Evolutionary conservation across 176 grass and related monocot genomes (phyloP), one percentile per base, ranked within the genome.

Genomic region (Chloris gayana): DNA sequence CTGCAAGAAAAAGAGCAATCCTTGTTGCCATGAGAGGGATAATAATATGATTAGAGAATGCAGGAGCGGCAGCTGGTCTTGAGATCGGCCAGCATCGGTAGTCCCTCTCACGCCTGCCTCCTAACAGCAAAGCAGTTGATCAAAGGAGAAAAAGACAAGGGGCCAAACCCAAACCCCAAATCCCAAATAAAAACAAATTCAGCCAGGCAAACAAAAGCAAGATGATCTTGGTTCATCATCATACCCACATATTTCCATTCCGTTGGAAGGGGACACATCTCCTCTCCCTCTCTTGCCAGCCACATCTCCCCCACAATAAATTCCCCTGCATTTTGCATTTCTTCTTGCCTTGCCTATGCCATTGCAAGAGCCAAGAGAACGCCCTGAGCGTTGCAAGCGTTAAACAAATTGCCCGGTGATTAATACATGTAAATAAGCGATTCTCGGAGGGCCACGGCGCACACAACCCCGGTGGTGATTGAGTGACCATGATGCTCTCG

Each of bases 101-200:
- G 53, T 56, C 29, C 14, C 15, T 63, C 39, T 22, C 18, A 47
- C 59, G 61, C 58, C 46, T 64, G 62, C 35, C 39, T 64, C 75
- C 75, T 13, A 64, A 45, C 75, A 64, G 75, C 75, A 49, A 9
- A 21, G n/a, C 75, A 77, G 42, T 77, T 30, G 19, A 78, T 35
- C 61, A 78, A 22, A 15, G 10, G 30, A 9, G 6, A 65, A 66
- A 78, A 78, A 26, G 34, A 30, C 14, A 19, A 29, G 1, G 33
- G 38, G 14, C 57, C 74, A 41, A 76, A 72, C 51, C 29, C 70
- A n/a, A n/a, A n/a, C n/a, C n/a, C n/a, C n/a, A n/a, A n/a, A n/a
- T n/a, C n/a, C n/a, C n/a, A n/a, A n/a, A n/a, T n/a, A n/a, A n/a
- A n/a, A n/a, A n/a, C n/a, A n/a, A 67, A 53, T 67, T 12, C 22